Evolutionary conservation across 2,329 filamentous ascomycete genomes (phyloP).

Genomic region (Neonectria faginata): DNA sequence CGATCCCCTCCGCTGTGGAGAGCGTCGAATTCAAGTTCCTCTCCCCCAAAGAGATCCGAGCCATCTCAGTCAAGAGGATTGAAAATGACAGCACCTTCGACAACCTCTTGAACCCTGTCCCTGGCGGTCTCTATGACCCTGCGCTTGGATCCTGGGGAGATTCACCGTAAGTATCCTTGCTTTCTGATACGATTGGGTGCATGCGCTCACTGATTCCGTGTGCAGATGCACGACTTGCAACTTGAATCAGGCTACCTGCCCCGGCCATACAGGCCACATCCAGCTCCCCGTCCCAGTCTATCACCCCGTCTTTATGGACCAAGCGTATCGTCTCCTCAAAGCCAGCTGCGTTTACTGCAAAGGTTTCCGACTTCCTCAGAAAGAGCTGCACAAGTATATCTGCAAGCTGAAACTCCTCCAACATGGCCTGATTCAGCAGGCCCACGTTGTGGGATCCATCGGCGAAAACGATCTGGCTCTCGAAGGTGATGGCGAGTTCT

Average conservation of each 20-base stretch:
- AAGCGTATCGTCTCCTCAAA: conserved; percentile 84
- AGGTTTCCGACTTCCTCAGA: conserved; percentile 81
- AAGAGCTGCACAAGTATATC: conserved; percentile 80
- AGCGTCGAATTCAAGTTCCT: conserved; percentile 93
- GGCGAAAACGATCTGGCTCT: conserved; percentile 58
- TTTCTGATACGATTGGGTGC: background rate
- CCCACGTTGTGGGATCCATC: conserved; percentile 66
- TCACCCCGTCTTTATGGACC: conserved; percentile 96
- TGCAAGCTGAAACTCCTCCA: conserved; percentile 90
- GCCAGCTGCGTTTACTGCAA: conserved; percentile 94
- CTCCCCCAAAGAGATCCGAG: conserved; percentile 82
- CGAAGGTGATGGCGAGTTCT: conserved; percentile 44
- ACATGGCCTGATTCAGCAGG: conserved; percentile 81
- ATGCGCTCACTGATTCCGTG: conserved; percentile 25
- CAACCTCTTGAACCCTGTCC: conserved; percentile 86
- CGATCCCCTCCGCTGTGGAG: conserved; percentile 84
- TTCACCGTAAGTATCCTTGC: conserved; percentile 68
- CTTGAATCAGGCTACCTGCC: conserved; percentile 82
- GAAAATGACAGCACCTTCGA: conserved; percentile 96
- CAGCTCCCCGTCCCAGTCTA: conserved; percentile 94
- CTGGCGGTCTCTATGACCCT: conserved; percentile 91
- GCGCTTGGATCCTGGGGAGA: conserved; percentile 92
- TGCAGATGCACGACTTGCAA: conserved; percentile 91
- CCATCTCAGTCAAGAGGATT: conserved; percentile 92
- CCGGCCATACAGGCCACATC: conserved; percentile 95